Evolutionary conservation across 106 monocot genomes (phyloP), one percentile per base, ranked within the genome.

Genomic region (Iris macrosiphon): DNA sequence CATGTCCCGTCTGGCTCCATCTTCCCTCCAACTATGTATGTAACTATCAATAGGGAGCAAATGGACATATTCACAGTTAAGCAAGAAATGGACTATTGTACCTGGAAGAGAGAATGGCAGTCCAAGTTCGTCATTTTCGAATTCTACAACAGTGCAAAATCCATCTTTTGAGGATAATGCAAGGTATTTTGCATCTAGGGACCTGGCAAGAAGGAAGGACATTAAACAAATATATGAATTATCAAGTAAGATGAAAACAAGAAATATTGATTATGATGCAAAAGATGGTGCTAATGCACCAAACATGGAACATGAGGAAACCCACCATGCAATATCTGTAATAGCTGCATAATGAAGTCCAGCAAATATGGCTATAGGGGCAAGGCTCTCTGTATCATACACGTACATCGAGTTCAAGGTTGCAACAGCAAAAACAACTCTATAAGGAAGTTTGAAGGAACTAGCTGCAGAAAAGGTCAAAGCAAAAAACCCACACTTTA

Each of bases 341-440:
- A 95, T 79, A 38, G 95, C 84, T 64, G 89, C 89, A 79, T 85
- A 95, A 63, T 95, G 95, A 25, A 95, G 81, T 17, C 95, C 95
- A 52, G 82, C 89, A 59, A 71, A 75, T 46, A 95, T 48, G 34
- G 81, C 89, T 60, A 89, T 82, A 52, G 95, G 95, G n/a, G 67
- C 46, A 65, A 46, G 16, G 35, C 89, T 82, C 68, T 89, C 84
- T 3, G 95, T 89, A 64, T 95, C 95, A 63, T 89, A 95, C 9
- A 95, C 62, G 49, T 82, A 95, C 14, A 95, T 64, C 23, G 95
- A 95, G 59, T 89, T 82, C 57, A 95, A 60, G 39, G 95, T 89
- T 37, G 89, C 89, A 56, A 95, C 71, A 57, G 95, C 85, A 72
- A 95, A 95, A 53, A 89, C 61, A 45, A 95, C 61, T 54, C 95